A percentile compares a stretch with the other conserved stretches of the same genome.
Evolutionary conservation across 495 filamentous ascomycete species (phyloP).

Genomic region (Aspergillus kassunensis): DNA sequence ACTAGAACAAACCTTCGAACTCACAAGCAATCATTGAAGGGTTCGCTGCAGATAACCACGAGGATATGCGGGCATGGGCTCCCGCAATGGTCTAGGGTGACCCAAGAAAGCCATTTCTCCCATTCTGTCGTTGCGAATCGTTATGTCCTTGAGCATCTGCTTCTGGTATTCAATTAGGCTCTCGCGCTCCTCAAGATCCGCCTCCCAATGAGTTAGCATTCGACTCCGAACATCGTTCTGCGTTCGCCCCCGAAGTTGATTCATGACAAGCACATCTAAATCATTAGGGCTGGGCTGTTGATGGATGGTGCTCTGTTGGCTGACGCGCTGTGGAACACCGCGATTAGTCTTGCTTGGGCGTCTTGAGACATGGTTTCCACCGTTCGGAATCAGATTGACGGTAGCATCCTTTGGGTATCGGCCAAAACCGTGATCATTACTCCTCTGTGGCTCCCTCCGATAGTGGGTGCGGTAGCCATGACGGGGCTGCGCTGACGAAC

Average conservation of each 20-base stretch:
- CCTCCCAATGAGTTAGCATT: constrained; percentile 30
- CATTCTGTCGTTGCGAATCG: neutral
- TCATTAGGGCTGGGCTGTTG: constrained; percentile 12
- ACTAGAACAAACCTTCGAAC: constrained; percentile 1
- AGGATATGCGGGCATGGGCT: constrained; percentile 14
- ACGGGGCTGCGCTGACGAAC: constrained; percentile 12
- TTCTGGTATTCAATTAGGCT: constrained; percentile 9
- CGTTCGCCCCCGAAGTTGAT: constrained; percentile 15
- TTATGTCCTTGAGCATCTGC: constrained; percentile 4
- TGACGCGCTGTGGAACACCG: constrained; percentile 8
- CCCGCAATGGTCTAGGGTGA: constrained; percentile 15
- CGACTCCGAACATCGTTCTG: constrained; percentile 27
- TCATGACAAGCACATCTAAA: constrained; percentile 19
- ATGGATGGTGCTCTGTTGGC: constrained; percentile 21
- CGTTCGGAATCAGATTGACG: constrained; percentile 16
- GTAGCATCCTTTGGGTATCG: constrained; percentile 6
- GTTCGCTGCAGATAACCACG: constrained; percentile 13
- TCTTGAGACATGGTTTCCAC: constrained; percentile 6
- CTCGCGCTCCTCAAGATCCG: constrained; percentile 23
- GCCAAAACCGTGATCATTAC: neutral
- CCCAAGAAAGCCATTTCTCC: constrained; percentile 18
- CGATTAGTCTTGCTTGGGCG: neutral
- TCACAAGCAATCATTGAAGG: constrained; percentile 4
- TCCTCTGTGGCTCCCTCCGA: constrained; percentile 13
- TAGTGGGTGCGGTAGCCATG: constrained; percentile 16